A percentile compares a stretch with the other conserved stretches of the same genome.
Evolutionary conservation across 2,329 filamentous ascomycete species (phyloP).

Genomic region (Cladosporium sp.): DNA sequence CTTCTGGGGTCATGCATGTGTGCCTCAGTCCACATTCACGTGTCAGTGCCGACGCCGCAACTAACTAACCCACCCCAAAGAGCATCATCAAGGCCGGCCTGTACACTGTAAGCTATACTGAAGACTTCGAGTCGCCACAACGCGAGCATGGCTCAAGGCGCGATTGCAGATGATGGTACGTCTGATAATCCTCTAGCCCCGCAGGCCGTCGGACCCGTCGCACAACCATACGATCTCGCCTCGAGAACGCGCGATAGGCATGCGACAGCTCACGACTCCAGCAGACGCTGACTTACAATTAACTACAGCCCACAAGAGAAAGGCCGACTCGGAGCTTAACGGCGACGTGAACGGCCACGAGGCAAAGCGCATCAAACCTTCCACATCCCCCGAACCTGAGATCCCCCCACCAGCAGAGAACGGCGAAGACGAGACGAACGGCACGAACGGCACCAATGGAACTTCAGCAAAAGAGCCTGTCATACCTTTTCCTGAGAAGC

Average conservation of each 20-base stretch:
- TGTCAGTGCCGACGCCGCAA: conserved; percentile 7
- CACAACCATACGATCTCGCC: neutral
- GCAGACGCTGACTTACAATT: neutral
- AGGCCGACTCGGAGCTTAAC: conserved; percentile 61
- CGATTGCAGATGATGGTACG: conserved; percentile 5
- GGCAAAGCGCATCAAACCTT: conserved; percentile 60
- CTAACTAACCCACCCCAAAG: neutral
- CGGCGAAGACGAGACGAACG: conserved; percentile 10
- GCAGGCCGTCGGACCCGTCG: too few species aligned
- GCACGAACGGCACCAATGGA: conserved; percentile 5
- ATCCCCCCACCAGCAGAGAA: conserved; percentile 26
- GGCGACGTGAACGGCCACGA: conserved; percentile 49
- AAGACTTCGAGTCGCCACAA: neutral
- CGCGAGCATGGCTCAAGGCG: conserved; percentile 6
- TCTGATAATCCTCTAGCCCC: too few species aligned
- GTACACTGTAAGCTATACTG: neutral
- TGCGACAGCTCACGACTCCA: neutral
- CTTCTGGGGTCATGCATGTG: neutral
- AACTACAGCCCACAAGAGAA: conserved; percentile 58
- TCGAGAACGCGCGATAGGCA: neutral
- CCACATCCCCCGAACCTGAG: conserved; percentile 34
- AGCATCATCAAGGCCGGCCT: conserved; percentile 1
- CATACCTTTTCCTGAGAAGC: conserved; percentile 89
- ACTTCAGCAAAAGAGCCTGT: conserved; percentile 38
- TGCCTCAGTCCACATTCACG: neutral